Conservation (phyloP, 148 eudicot genomes). For the Rhododendron griersonianum region DNA sequence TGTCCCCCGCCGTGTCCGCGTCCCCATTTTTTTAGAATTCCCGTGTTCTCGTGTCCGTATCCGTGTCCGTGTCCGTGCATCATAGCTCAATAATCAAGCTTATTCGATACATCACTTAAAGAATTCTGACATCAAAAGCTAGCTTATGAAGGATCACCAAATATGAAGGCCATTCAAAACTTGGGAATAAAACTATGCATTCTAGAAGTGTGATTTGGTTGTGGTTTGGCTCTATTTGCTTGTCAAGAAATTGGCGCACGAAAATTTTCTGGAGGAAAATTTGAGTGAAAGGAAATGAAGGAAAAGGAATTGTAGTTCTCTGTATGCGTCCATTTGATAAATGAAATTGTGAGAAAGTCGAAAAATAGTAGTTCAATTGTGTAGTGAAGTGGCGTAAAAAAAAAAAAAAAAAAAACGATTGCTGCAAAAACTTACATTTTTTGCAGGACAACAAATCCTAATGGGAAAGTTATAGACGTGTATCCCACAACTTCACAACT, state of each 20-base stretch:
- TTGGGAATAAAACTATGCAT: not conserved
- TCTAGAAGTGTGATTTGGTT: not conserved
- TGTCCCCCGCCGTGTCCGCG: too few relatives aligned
- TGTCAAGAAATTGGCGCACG: not conserved
- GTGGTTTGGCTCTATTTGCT: not conserved
- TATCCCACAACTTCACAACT: not conserved
- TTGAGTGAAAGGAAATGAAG: not conserved
- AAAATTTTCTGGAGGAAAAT: too few relatives aligned
- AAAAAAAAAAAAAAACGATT: not conserved
- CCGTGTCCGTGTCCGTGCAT: too few relatives aligned
- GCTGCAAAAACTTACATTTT: not conserved
- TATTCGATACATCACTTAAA: not conserved
- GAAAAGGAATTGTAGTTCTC: not conserved
- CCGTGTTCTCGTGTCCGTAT: too few relatives aligned
- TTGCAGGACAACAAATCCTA: not conserved
- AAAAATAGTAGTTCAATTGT: not conserved
- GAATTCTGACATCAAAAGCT: not conserved
- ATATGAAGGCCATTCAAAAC: not conserved
- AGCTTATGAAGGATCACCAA: not conserved
- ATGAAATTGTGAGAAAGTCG: not conserved
- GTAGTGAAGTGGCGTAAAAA: not conserved
- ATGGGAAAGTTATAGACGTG: not conserved
- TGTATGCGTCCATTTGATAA: not conserved
- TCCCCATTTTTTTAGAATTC: too few relatives aligned
- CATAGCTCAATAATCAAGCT: not conserved